Evolutionary conservation across 2,329 filamentous ascomycete species (phyloP).

Genomic region (Fusarium incarnatum): DNA sequence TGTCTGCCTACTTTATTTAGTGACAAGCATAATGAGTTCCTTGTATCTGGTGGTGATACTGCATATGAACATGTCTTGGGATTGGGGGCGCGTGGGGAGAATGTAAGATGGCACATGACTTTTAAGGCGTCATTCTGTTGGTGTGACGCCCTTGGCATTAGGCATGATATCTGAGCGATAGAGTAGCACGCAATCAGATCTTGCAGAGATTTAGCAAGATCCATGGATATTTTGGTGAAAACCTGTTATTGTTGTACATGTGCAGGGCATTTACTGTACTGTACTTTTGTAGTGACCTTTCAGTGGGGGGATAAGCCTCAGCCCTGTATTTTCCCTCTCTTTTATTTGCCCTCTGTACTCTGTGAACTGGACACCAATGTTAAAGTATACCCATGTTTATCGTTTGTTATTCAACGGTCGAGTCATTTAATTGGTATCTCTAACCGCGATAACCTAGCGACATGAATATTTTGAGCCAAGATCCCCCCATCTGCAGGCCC

Average conservation of each 20-base stretch:
- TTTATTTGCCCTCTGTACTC: background rate
- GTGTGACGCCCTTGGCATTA: conserved; percentile 3
- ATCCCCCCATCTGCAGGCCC: conserved; percentile 1
- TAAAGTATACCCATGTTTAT: background rate
- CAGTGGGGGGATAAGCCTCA: background rate
- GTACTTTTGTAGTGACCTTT: conserved; percentile 8
- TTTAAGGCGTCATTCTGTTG: conserved; percentile 32
- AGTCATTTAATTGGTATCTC: background rate
- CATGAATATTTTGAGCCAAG: background rate
- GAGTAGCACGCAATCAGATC: conserved; percentile 33
- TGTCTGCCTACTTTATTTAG: background rate
- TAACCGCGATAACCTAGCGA: conserved; percentile 23
- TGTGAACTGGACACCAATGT: background rate
- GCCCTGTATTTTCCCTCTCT: background rate
- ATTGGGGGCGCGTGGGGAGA: conserved; percentile 33
- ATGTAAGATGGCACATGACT: conserved; percentile 40
- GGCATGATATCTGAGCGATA: conserved; percentile 13
- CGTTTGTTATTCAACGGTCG: background rate
- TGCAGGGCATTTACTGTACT: background rate
- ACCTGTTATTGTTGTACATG: conserved; percentile 9
- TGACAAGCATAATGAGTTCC: background rate
- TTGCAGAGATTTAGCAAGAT: conserved; percentile 12
- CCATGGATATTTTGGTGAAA: background rate
- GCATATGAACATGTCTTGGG: conserved; percentile 13
- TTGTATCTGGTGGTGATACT: conserved; percentile 22